Base-by-base conservation (phyloP, 2,329 filamentous ascomycete genomes). In the Colletotrichum cuscutae region DNA sequence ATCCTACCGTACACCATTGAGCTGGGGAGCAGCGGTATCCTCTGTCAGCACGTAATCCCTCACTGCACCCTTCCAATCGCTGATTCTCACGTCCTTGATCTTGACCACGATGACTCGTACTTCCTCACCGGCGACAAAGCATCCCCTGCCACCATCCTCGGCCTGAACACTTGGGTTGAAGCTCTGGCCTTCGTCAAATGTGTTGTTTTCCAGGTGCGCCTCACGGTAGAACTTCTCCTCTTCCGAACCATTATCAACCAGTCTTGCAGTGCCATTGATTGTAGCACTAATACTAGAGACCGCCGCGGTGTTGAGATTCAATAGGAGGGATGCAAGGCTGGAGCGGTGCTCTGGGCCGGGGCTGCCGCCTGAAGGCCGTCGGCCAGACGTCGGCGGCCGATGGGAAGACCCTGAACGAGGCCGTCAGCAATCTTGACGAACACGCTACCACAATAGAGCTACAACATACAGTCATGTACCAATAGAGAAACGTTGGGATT, bases 61-160 rank as follows among this genome's bases (percentile, higher is more conserved):
- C 5, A 98, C 95, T 15, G 91, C 90, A n/a, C 97, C 96, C 85
- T 98, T 98, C 93, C 94, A 98, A 81, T 98, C 97, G 76, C 94
- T 95, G 78, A 97, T 97, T 78, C 95, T 89, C 61, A 97, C 95
- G 80, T 95, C 94, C 77, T 89, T 89, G 77, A 98, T 94, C 77
- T 89, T 90, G 8, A 98, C 97, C 6, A 96, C 89, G 42, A 98
- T 94, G 7, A 98, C 95, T 61, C 93, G 89, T 1, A 97, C 95
- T 80, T 97, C 93, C 79, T 95, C 93, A 3, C 93, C 94, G 49
- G 92, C 93, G 54, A 97, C 89, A 82, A 95, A 94, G 79, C 89
- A 91, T 79, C 89, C 88, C 42, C 88, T 85, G 0, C 91, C 85
- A 3, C 87, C 89, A 75, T 88, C 89, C 56, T 84, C 83, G 13